Evolutionary conservation across 495 filamentous ascomycete species (phyloP).

Genomic region (Hypomontagnella submonticulosa): DNA sequence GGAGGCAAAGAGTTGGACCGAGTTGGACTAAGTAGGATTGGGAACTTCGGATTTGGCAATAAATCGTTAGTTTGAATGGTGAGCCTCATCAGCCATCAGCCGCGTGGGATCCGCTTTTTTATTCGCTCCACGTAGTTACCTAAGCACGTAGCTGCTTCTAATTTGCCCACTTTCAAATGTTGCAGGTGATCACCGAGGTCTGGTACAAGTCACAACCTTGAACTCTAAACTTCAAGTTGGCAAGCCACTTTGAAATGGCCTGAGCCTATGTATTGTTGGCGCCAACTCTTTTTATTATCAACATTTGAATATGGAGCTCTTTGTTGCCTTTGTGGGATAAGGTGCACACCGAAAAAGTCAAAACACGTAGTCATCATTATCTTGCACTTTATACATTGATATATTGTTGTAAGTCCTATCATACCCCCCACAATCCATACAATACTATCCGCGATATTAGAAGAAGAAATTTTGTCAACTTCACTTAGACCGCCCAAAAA

Average conservation of each 20-base stretch:
- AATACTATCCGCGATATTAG: too few species aligned
- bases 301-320: neutral
- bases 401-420: too few species aligned
- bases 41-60: slow-evolving; percentile 19
- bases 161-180: too few species aligned
- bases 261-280: neutral
- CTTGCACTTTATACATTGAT: neutral
- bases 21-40: neutral
- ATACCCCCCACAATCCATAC: too few species aligned
- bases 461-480: too few species aligned
- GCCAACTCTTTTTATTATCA: neutral
- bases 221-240: neutral
- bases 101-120: too few species aligned
- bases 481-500: too few species aligned
- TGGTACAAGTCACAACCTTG: too few species aligned
- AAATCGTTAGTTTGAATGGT: slow-evolving; percentile 23
- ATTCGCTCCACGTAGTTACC: neutral
- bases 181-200: too few species aligned
- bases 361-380: neutral
- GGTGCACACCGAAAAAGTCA: neutral
- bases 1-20: neutral
- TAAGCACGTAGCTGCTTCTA: neutral
- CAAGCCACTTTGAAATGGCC: neutral
- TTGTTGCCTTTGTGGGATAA: too few species aligned
- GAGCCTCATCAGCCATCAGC: slow-evolving; percentile 40